Base-by-base conservation (phyloP, 805 yeast genomes). In the Ogataea zsoltii region DNA sequence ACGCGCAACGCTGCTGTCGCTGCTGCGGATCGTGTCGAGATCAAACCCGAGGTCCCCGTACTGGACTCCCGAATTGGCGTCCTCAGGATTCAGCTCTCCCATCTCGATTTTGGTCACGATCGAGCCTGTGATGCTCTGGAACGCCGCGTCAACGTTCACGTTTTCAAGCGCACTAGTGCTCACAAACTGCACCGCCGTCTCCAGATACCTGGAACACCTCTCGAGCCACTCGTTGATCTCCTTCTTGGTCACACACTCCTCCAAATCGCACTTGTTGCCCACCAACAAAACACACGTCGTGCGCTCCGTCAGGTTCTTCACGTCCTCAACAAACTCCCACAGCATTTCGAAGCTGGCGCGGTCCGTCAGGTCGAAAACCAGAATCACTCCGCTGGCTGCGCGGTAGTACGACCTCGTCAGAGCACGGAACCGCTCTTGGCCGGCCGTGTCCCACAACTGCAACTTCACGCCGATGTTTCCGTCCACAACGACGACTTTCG, bases 1-100 rank as follows among this genome's bases (percentile, higher is more conserved):
- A 14, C 29, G 14, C n/a, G 48, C 31, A 7, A 11, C 31, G 7
- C 25, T 9, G 25, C 25, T 41, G 11, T 45, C 49, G 17, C 33
- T 28, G 39, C 49, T 45, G 13, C 42, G 15, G 14, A 36, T 45
- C 15, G 49, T 40, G 37, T 51, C 53, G 28, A 53, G 37, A 33
- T 54, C 60, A 33, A 38, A 52, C 4, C 51, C 53, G n/a, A 54
- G 42, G 18, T 50, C 53, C 10, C 81, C 81, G 46, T 74, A 76
- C 48, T 76, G 81, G 2, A 76, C 78, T 2, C 81, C 81, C 31
- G 65, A 63, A 37, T 66, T 68, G 15, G 67, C 64, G 43, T 68
- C 67, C 46, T 76, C 78, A 0, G 79, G 79, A 49, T 75, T 77
- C 7, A 76, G 56, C 4, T 54, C 60, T 1, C 80, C 82, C 23